Conservation (phyloP, 169 alveolate species). For the Plasmodium blacklocki region DNA sequence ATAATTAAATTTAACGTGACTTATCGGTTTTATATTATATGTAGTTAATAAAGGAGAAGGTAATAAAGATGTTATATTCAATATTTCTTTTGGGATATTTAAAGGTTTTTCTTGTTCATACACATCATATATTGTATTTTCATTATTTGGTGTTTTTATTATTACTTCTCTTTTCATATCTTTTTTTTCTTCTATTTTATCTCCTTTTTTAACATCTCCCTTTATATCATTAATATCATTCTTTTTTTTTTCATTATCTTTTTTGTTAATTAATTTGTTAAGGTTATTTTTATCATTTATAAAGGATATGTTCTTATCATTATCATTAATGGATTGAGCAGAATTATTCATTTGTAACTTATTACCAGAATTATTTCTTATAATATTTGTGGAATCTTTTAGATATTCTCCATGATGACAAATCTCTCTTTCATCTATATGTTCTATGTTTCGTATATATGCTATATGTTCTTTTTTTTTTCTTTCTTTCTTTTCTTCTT, state of each 20-base stretch:
- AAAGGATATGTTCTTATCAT: no score
- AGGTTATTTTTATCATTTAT: no score
- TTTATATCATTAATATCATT: no score
- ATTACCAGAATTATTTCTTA: background rate
- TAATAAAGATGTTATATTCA: slow-evolving; percentile 28
- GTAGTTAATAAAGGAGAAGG: slow-evolving; percentile 18
- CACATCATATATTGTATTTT: background rate
- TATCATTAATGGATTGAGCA: no score
- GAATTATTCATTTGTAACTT: no score
- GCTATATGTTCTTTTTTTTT: no score
- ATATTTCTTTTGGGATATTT: slow-evolving; percentile 42
- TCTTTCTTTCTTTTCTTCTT: background rate
- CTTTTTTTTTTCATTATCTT: no score
- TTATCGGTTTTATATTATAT: slow-evolving; percentile 33
- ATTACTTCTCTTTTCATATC: background rate
- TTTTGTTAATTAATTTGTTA: background rate
- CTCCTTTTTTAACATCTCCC: no score
- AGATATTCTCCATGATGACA: background rate
- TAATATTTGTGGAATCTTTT: background rate
- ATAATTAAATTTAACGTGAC: slow-evolving; percentile 44
- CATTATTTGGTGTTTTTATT: background rate
- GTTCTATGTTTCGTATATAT: no score
- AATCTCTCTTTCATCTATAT: background rate
- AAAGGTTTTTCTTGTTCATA: background rate
- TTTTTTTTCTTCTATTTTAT: no score